These are phyloP conservation scores for Chaetomium olivaceum DNA, from an alignment of 2,329 filamentous ascomycete genomes.

Conservation along the genomic window DNA sequence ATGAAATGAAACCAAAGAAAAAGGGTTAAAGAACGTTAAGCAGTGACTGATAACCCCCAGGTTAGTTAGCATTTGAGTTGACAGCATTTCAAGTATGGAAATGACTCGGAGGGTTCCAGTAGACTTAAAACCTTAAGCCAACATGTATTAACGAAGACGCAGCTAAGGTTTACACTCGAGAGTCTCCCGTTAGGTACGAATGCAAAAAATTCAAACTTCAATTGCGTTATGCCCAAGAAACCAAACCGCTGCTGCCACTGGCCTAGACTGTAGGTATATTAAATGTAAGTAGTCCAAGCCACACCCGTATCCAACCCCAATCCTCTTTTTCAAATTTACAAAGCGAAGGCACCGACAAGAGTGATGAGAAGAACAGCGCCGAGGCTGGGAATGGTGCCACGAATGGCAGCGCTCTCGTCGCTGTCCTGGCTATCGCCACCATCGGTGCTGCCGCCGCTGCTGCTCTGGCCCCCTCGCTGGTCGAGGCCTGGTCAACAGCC, in stretches of 20 bases:
- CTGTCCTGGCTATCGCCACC: constrained; percentile 32
- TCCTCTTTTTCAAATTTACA: constrained; percentile 19
- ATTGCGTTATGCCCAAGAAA: background rate
- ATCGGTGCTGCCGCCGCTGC: constrained; percentile 40
- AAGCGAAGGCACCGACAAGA: constrained; percentile 41
- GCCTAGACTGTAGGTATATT: constrained; percentile 1
- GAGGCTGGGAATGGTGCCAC: constrained; percentile 36
- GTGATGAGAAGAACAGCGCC: constrained; percentile 42
- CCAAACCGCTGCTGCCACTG: background rate
- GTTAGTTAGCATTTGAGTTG: no score
- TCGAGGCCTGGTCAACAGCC: constrained; percentile 44
- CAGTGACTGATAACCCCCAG: background rate
- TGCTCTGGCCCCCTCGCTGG: constrained; percentile 46
- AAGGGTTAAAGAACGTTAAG: no score
- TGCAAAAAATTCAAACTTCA: background rate
- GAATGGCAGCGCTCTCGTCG: constrained; percentile 40
- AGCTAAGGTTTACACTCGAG: background rate
- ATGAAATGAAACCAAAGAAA: no score
- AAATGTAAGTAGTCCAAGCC: constrained; percentile 10
- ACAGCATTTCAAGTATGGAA: no score
- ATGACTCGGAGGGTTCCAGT: no score
- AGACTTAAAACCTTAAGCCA: no score
- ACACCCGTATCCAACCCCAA: background rate
- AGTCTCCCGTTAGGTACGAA: background rate
- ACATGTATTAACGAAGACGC: background rate